Base-by-base conservation (phyloP, 345 rosid genomes). In the Physaria fendleri region DNA sequence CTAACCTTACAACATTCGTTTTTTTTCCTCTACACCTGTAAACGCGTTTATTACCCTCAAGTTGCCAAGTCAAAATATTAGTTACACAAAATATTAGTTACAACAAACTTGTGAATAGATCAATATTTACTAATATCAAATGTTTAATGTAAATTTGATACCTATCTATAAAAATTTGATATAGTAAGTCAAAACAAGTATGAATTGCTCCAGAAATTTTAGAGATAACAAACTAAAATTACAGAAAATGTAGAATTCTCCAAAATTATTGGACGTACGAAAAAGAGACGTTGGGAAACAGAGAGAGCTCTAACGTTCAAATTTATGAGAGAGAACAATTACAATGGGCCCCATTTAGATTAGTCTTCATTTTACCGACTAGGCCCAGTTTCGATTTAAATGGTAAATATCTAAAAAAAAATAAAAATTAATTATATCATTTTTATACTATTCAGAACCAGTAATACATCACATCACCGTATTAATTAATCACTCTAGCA, bases 251-350 rank as follows among this genome's bases (percentile, higher is more conserved):
- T 68, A 15, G 62, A 68, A 25, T 6, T 33, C 6, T 18, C 18
- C 11, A 59, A 25, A 38, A 50, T 35, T 29, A 40, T 53, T 67
- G 55, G 46, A 35, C n/a, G 17, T 37, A 20, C 3, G 23, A 44
- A 59, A 68, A 60, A 61, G 56, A 68, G 73, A 68, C 73, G 73
- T 61, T 68, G 43, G 56, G 53, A 44, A 52, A 2, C 8, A 43
- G 48, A 43, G 48, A 60, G 42, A 60, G 28, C 35, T 44, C 17
- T 15, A 68, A 68, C 67, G 73, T 68, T 68, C 62, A 45, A 52
- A 68, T 44, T 15, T 27, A 12, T 25, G 16, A 43, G 20, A 35
- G 8, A 43, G 37, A 47, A 61, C 42, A 43, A 27, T 44, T 16
- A 6, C 67, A 68, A 62, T 44, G 52, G 73, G 27, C 56, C 61